These are phyloP conservation scores for Daldinia vernicosa DNA, from an alignment of 495 filamentous ascomycete species.

Conservation along the genomic window DNA sequence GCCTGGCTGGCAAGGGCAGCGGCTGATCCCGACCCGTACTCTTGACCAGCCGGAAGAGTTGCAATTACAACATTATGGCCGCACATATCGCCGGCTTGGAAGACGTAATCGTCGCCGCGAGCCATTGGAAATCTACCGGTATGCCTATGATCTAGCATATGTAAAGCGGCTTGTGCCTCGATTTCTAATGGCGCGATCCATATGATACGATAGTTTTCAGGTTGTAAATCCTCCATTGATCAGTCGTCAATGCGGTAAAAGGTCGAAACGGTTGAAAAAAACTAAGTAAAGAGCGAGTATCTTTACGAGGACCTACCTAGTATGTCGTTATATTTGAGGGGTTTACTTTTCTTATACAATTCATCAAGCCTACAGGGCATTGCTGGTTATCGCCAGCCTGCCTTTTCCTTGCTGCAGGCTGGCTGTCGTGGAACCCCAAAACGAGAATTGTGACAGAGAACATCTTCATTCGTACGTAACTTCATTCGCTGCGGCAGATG, in stretches of 20 bases:
- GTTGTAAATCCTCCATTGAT: neutral
- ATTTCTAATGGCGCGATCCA: neutral
- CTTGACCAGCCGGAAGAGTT: conserved; percentile 48
- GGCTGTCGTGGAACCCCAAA: neutral
- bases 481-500: neutral
- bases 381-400: neutral
- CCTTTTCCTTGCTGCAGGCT: neutral
- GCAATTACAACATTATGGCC: conserved; percentile 56
- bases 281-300: neutral
- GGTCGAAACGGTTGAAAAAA: neutral
- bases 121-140: neutral
- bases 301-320: too few relatives aligned
- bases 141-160: neutral
- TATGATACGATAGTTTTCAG: neutral
- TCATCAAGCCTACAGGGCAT: neutral
- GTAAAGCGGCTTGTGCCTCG: neutral
- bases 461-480: neutral
- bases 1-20: conserved; percentile 52
- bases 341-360: neutral
- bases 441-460: neutral
- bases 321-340: neutral
- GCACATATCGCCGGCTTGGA: conserved; percentile 46
- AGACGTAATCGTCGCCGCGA: conserved; percentile 50
- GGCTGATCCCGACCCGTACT: conserved; percentile 50
- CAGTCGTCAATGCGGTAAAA: neutral